phyloP scores from a whole-genome alignment of 164 flowering plant genomes.

The Vitis rupestris region DNA sequence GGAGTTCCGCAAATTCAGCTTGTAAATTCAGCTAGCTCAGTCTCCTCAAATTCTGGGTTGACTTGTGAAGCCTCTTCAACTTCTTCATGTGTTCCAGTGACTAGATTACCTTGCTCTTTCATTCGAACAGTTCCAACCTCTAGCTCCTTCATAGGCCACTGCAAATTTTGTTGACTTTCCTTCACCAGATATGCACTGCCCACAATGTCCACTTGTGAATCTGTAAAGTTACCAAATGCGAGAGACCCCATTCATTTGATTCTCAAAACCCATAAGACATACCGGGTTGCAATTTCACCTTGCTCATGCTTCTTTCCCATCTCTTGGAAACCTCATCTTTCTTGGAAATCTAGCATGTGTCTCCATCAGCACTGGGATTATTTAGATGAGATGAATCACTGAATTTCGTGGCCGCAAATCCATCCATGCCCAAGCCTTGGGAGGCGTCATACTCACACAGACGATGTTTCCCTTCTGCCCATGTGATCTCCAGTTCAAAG shows the following conservation, averaged over 20 bases:
- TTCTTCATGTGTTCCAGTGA: constrained; percentile 13
- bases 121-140: constrained; percentile 1
- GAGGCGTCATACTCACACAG: no score
- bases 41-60: neutral
- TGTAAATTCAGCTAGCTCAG: no score
- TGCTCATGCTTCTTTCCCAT: no score
- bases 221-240: constrained; percentile 40
- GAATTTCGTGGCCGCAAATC: no score
- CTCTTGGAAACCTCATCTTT: no score
- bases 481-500: neutral
- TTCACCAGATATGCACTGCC: constrained; percentile 14
- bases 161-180: neutral
- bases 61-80: neutral
- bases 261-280: neutral
- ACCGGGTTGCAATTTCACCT: no score
- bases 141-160: constrained; percentile 7
- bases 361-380: no score
- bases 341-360: no score
- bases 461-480: no score
- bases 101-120: constrained; percentile 8
- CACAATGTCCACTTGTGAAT: constrained; percentile 15
- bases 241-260: constrained; percentile 15
- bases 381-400: no score
- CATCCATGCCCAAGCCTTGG: no score
- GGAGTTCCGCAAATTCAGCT: no score